Evolutionary conservation across 2,329 filamentous ascomycete genomes (phyloP), one percentile per base, ranked within the genome.

Genomic region (Colletotrichum sp.): DNA sequence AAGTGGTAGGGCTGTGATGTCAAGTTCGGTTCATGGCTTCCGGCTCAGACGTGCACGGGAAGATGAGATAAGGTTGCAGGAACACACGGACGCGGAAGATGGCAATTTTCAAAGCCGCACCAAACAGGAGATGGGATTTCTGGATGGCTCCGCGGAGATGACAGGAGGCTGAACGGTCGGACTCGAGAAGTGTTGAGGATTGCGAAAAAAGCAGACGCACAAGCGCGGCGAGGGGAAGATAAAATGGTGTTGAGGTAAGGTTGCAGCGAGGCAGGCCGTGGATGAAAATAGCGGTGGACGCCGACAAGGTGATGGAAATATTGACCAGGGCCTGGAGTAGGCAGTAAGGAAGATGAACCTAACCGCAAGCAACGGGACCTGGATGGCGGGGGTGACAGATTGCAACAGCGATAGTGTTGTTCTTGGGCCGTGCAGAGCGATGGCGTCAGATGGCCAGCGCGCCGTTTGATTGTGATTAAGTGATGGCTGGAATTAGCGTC

Each of bases 361-460:
- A 28, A 32, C 7, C 52, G 65, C 48, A 21, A 28, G n/a, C 18
- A 39, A n/a, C 0, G 21, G 32, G n/a, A 30, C 43, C 43, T 57
- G 16, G 21, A 57, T 43, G 55, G 36, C 68, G 28, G 36, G 36
- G 34, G 21, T 36, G 2, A 48, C 43, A 48, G 43, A 48, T 48
- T 48, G 43, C 43, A 48, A 2, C 18, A 48, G 4, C 43, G 52
- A 52, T 2, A 4, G 18, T 39, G 61, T 52, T 48, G 30, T 26
- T 67, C 48, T 18, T 39, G 67, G 72, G 34, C 69, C 72, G 72
- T 75, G 72, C 73, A 68, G 70, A 30, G 34, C 21, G 28, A 75
- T 75, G 73, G 70, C 64, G 73, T 75, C 73, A 75, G 73, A 65
- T 24, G 39, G 70, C 12, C 34, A 73, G 52, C 43, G 59, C 64